Base-by-base conservation (phyloP, 2,329 filamentous ascomycete species). In the Penicillium occitanis region DNA sequence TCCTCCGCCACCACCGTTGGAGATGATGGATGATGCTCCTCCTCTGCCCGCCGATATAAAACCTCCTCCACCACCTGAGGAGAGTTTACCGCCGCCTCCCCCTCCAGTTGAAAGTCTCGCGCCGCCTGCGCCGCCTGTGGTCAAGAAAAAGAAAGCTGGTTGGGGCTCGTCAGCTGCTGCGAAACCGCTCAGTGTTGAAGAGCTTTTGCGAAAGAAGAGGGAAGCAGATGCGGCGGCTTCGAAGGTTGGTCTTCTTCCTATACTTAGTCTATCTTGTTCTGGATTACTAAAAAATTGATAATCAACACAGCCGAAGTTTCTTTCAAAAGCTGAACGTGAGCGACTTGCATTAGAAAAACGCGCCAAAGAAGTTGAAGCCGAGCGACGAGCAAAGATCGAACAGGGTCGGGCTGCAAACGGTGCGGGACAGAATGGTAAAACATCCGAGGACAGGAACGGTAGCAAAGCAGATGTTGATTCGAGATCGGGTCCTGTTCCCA, bases 241-340 rank as follows among this genome's bases (percentile, higher is more conserved):
- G 64, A 97, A 95, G 80, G 85, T 87, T 50, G 33, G 22, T 62
- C 25, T 33, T 46, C 10, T 14, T 28, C 14, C 10, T 48, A 19
- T 62, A 13, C 2, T 46, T 28, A 1, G 28, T 10, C 22, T 46
- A 14, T 3, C 40, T 65, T 71, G 64, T 13, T 14, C n/a, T 22
- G 11, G 8, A 19, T 37, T 22, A 19, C 67, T 73, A 22, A 71
- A 60, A 66, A 7, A 63, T 58, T 58, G 13, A 35, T 48, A 30
- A 10, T 51, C 67, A 69, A 55, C 70, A 66, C 74, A 88, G 83
- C 93, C 93, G 5, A 93, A 92, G 77, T 96, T 96, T 75, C 82
- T 97, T 25, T 90, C 91, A 4, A 95, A 91, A 81, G 90, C 90
- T 37, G 87, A 96, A 76, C 87, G 93, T 64, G 92, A 96, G 76